These are phyloP conservation scores for Phytophthora fragariae DNA, from an alignment of 352 stramenopile genomes.

Conservation along the genomic window DNA sequence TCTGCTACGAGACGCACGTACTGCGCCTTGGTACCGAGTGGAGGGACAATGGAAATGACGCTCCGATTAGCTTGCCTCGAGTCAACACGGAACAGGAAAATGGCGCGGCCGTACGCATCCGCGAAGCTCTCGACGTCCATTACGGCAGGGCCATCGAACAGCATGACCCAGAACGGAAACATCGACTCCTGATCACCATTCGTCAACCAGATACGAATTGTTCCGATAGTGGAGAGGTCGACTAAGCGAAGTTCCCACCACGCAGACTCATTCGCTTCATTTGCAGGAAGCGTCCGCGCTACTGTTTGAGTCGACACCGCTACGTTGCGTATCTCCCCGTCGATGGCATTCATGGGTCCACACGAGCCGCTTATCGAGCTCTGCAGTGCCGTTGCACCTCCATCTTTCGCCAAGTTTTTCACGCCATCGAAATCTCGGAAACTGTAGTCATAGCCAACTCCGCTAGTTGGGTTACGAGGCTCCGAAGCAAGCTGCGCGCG, in stretches of 20 bases:
- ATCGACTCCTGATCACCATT: slow-evolving; percentile 51
- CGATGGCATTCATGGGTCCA: slow-evolving; percentile 68
- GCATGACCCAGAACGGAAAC: slow-evolving; percentile 83
- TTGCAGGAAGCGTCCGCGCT: slow-evolving; percentile 49
- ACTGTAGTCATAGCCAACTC: slow-evolving; percentile 74
- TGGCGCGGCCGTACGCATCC: slow-evolving; percentile 52
- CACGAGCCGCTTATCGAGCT: slow-evolving; percentile 71
- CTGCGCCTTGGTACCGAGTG: slow-evolving; percentile 53
- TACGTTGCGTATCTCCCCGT: slow-evolving; percentile 55
- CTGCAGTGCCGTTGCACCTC: slow-evolving; percentile 63
- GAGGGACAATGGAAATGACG: slow-evolving; percentile 58
- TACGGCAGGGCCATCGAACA: slow-evolving; percentile 67
- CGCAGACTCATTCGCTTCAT: slow-evolving; percentile 37
- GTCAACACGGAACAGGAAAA: slow-evolving; percentile 58
- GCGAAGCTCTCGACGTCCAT: slow-evolving; percentile 71
- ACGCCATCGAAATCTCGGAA: slow-evolving; percentile 59
- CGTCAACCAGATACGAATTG: slow-evolving; percentile 65
- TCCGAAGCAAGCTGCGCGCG: slow-evolving; percentile 49
- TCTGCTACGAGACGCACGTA: slow-evolving; percentile 72
- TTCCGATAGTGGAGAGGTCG: slow-evolving; percentile 53
- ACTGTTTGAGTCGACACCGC: slow-evolving; percentile 55
- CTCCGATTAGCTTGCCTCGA: slow-evolving; percentile 28
- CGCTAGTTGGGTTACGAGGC: slow-evolving; percentile 59
- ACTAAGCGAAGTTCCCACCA: slow-evolving; percentile 83
- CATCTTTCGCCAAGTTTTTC: slow-evolving; percentile 64